Percentiles rank a stretch among this genome's conserved stretches.
These are phyloP conservation scores for Rhododendron kiyosumense DNA, from an alignment of 148 eudicot species.

Conservation along the genomic window DNA sequence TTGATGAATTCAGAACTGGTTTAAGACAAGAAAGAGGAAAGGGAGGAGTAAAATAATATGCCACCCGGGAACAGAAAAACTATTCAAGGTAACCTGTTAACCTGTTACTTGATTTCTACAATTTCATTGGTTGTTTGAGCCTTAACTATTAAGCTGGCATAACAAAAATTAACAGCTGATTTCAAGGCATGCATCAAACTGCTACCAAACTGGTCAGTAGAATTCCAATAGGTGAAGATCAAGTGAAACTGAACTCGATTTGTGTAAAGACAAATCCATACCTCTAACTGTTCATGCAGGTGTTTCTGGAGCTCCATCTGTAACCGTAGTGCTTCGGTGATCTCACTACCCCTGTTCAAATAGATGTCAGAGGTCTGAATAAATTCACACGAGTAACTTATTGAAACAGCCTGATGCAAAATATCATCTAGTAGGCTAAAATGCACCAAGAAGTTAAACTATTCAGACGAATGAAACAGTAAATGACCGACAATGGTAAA, in stretches of 20 bases:
- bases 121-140: not conserved
- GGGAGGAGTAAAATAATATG: not conserved
- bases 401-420: not conserved
- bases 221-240: not conserved
- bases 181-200: not conserved
- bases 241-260: not conserved
- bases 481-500: not conserved
- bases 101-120: not conserved
- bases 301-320: constrained; percentile 98
- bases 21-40: not conserved
- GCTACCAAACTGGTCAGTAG: not conserved
- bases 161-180: not conserved
- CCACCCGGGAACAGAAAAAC: not conserved
- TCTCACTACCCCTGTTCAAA: constrained; percentile 71
- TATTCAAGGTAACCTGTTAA: not conserved
- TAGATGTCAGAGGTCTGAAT: not conserved
- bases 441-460: not conserved
- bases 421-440: not conserved
- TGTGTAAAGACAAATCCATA: constrained; percentile 23
- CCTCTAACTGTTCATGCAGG: constrained; percentile 97
- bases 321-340: constrained; percentile 82
- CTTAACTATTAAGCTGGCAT: not conserved
- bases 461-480: not conserved
- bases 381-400: not conserved
- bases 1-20: too few species aligned